Evolutionary conservation across 176 grass and related monocot species (phyloP).

Genomic region (Paspalum vaginatum): DNA sequence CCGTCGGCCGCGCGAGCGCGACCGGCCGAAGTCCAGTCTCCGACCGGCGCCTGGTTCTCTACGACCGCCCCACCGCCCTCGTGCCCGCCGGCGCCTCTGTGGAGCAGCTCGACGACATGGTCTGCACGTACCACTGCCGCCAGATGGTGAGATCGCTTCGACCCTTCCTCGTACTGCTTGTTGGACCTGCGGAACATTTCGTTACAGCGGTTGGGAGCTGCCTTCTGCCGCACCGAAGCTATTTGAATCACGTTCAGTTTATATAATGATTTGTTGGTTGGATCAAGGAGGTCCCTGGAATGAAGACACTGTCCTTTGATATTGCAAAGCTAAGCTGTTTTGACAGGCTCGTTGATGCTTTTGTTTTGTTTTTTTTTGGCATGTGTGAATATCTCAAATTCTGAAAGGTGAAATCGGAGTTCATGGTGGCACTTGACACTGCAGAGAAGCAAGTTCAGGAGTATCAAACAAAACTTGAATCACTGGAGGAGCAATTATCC

Average conservation of each 20-base stretch:
- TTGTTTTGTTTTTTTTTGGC: slow-evolving; percentile 12
- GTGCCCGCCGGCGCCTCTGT: slow-evolving; percentile 28
- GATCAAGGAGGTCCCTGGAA: slow-evolving; percentile 20
- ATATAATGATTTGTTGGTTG: not conserved
- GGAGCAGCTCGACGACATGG: slow-evolving; percentile 62
- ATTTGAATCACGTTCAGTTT: not conserved
- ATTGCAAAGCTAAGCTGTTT: not conserved
- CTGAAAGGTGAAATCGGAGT: slow-evolving; percentile 87
- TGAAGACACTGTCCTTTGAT: slow-evolving; percentile 2
- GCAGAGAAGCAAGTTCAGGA: slow-evolving; percentile 76
- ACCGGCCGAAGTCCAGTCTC: slow-evolving; percentile 62
- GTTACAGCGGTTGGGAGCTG: not conserved
- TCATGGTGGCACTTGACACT: slow-evolving; percentile 68
- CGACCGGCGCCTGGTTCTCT: slow-evolving; percentile 78
- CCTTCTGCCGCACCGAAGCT: not conserved
- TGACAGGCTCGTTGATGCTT: slow-evolving; percentile 15
- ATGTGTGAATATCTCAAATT: slow-evolving; percentile 21
- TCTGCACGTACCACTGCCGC: slow-evolving; percentile 96
- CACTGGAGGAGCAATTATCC: slow-evolving; percentile 55
- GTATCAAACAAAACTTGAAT: slow-evolving; percentile 60
- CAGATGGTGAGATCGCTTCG: slow-evolving; percentile 84
- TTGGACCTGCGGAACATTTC: not conserved
- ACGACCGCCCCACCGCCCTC: slow-evolving; percentile 51
- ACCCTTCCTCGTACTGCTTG: not conserved
- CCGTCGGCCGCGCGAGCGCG: slow-evolving; percentile 27